Evolutionary conservation across 495 filamentous ascomycete species (phyloP), one percentile per base, ranked within the genome.

Genomic region (Tuber melanosporum): DNA sequence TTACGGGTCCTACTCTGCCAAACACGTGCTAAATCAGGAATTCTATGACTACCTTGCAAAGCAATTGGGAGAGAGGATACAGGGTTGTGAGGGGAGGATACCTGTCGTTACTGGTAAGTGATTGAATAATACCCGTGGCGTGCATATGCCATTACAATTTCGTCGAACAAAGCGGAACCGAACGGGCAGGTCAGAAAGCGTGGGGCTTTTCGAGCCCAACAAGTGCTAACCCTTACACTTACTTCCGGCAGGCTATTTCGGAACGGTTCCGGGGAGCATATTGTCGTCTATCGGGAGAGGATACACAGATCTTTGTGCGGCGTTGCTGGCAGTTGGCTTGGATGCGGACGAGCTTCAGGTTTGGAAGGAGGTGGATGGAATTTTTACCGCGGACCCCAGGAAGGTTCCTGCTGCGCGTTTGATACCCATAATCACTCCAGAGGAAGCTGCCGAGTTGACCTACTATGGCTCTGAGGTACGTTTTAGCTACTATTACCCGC

Each of bases 361-460:
- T 12, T 95, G 93, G 93, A 97, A 97, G 85, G 93, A 97, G 81
- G 93, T 97, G 36, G 93, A 95, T 82, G 93, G 93, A 39, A 95
- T 97, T 76, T 96, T 94, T 84, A 95, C 92, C 0, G 92, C 92
- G 36, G 93, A 97, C 81, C 94, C 94, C 1, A 87, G 91, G 72
- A 97, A 96, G 82, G 93, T 97, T 39, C 93, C 93, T 0, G 94
- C 93, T 5, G 94, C 94, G 19, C 87, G 89, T 70, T 87, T 97
- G 32, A 86, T 97, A 52, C 84, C 89, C 2, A 88, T 89, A 26
- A 94, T 97, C 83, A 94, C 93, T 1, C 94, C 94, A 0, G 89
- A 92, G 47, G 94, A 97, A 82, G 94, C 94, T 10, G 93, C 94
- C 10, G 94, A 97, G 83, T 87, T 97, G 79, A 97, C 94, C 15